Conservation (phyloP, 164 flowering plant species). For the Stephania yunnanensis region DNA sequence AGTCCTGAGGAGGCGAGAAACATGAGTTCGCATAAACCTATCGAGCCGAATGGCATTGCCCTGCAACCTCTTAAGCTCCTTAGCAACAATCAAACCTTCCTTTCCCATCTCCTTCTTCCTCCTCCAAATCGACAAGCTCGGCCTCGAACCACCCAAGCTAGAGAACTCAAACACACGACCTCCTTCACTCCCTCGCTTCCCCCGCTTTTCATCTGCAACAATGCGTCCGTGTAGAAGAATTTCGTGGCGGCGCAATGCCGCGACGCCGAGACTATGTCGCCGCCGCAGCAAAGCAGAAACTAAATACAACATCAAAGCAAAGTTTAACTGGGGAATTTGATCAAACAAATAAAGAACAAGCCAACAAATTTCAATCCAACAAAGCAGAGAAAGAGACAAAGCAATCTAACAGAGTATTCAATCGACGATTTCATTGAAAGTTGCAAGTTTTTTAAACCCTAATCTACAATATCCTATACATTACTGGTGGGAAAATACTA, state of each 20-base stretch:
- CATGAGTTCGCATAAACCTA: conserved; percentile 52
- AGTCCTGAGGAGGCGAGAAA: conserved; percentile 82
- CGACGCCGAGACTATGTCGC: neutral
- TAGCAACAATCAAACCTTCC: conserved; percentile 72
- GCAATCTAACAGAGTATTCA: neutral
- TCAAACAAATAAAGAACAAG: neutral
- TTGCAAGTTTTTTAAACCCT: no score
- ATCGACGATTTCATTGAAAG: neutral
- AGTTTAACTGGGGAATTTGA: neutral
- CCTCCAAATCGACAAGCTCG: conserved; percentile 92
- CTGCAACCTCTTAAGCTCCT: conserved; percentile 71
- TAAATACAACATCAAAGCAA: conserved; percentile 8
- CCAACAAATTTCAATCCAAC: neutral
- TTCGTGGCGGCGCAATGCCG: neutral
- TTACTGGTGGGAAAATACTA: no score
- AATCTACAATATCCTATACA: no score
- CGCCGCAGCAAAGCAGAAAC: conserved; percentile 2
- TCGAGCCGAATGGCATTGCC: conserved; percentile 54
- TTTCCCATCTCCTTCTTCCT: conserved; percentile 89
- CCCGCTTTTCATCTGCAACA: neutral
- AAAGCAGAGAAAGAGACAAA: neutral
- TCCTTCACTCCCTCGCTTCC: neutral
- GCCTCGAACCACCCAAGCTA: conserved; percentile 48
- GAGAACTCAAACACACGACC: conserved; percentile 10
- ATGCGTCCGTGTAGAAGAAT: neutral